Conservation (phyloP, 805 yeast species). For the Starmerella scarabaei region DNA sequence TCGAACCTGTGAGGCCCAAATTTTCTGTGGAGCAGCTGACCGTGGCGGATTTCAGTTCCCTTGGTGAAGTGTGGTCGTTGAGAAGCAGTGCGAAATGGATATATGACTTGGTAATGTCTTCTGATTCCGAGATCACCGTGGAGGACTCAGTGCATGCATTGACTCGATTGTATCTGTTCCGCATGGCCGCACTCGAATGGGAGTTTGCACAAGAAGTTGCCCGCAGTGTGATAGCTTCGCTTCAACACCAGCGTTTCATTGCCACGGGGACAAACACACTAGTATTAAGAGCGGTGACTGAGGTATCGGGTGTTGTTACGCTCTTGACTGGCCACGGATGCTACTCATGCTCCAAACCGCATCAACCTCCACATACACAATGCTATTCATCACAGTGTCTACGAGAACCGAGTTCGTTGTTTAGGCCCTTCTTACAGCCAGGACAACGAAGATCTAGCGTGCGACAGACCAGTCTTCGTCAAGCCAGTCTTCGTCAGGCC, state of each 20-base stretch:
- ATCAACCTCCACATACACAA: slow-evolving; percentile 5
- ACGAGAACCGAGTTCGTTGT: neutral
- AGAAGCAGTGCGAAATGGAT: slow-evolving; percentile 18
- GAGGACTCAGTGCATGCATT: slow-evolving; percentile 13
- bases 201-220: slow-evolving; percentile 25
- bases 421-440: too few species aligned
- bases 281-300: slow-evolving; percentile 5
- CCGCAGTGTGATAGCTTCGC: slow-evolving; percentile 19
- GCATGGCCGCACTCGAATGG: slow-evolving; percentile 25
- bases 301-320: slow-evolving; percentile 27
- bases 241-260: slow-evolving; percentile 20
- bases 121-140: slow-evolving; percentile 15
- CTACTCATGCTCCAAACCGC: slow-evolving; percentile 20
- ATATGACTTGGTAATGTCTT: slow-evolving; percentile 8
- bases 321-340: slow-evolving; percentile 27
- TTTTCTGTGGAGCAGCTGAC: slow-evolving; percentile 22
- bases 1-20: slow-evolving; percentile 13
- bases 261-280: slow-evolving; percentile 11
- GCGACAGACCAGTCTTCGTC: neutral
- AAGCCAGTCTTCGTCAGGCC: neutral
- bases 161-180: slow-evolving; percentile 17
- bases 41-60: slow-evolving; percentile 16
- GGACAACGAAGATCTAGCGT: too few species aligned
- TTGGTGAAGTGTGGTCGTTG: slow-evolving; percentile 17
- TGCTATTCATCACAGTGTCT: slow-evolving; percentile 23